A percentile compares a stretch with the other conserved stretches of the same genome.
Conservation (phyloP, 345 rosid genomes). For the Cardamine occulta region DNA sequence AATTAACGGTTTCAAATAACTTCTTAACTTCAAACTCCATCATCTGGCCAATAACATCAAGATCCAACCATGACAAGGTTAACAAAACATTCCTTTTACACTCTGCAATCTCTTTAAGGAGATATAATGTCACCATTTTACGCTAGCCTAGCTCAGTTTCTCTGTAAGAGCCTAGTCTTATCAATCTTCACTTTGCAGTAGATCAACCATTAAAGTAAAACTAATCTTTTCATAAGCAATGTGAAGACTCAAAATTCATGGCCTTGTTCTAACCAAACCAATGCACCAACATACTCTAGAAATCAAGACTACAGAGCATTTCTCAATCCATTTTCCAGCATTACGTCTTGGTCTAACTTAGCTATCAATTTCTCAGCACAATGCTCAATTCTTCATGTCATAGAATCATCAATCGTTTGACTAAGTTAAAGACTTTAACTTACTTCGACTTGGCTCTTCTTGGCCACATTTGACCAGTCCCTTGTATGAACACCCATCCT, state of each 20-base stretch:
- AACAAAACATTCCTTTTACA: slow-evolving; percentile 6
- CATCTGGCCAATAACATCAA: slow-evolving; percentile 51
- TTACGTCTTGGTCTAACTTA: background rate
- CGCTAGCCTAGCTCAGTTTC: slow-evolving; percentile 4
- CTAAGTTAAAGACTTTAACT: slow-evolving; percentile 31
- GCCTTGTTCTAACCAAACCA: slow-evolving; percentile 5
- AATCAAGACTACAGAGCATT: slow-evolving; percentile 17
- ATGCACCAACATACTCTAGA: slow-evolving; percentile 8
- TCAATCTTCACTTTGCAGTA: too few species aligned
- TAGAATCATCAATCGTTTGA: slow-evolving; percentile 28
- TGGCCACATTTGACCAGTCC: slow-evolving; percentile 89
- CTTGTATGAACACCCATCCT: slow-evolving; percentile 77
- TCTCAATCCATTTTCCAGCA: background rate
- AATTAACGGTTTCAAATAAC: slow-evolving; percentile 63
- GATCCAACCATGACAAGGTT: slow-evolving; percentile 10
- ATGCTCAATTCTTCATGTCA: background rate
- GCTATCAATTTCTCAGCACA: slow-evolving; percentile 18
- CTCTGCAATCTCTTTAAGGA: background rate
- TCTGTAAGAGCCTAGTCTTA: background rate
- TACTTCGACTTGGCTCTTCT: slow-evolving; percentile 87
- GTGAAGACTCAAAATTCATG: slow-evolving; percentile 3
- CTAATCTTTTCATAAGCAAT: background rate
- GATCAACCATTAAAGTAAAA: too few species aligned
- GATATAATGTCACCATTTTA: background rate
- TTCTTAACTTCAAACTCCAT: slow-evolving; percentile 88